These are phyloP conservation scores for Cytospora piceae DNA, from an alignment of 2,329 filamentous ascomycete genomes.

Conservation along the genomic window DNA sequence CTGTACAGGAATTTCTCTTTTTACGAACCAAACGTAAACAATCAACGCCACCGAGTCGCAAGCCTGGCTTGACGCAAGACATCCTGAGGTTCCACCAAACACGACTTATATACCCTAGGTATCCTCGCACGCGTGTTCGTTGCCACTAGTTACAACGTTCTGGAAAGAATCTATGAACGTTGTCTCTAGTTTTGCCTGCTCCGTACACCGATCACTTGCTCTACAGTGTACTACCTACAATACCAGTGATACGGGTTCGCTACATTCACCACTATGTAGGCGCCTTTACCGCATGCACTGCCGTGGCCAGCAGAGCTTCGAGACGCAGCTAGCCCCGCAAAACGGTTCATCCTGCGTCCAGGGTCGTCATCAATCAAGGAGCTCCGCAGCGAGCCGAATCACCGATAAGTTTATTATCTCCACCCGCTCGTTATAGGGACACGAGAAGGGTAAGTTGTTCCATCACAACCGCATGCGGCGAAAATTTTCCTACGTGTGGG, in stretches of 20 bases:
- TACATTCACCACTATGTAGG: constrained; percentile 4
- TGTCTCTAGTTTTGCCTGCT: not conserved
- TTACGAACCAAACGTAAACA: not conserved
- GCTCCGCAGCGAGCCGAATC: constrained; percentile 27
- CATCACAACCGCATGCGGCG: constrained; percentile 22
- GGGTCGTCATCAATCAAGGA: constrained; percentile 27
- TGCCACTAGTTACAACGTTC: not conserved
- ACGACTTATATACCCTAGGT: not conserved
- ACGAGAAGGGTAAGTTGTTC: constrained; percentile 11
- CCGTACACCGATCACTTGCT: not conserved
- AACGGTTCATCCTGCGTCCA: constrained; percentile 27
- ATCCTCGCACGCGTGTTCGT: not conserved
- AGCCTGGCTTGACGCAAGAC: not conserved
- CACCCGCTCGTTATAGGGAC: constrained; percentile 10
- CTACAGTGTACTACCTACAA: not conserved
- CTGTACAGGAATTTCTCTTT: not conserved
- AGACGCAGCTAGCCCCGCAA: constrained; percentile 23
- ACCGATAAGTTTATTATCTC: constrained; percentile 20
- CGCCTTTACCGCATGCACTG: constrained; percentile 26
- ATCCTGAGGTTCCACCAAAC: not conserved
- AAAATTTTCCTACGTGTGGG: constrained; percentile 11
- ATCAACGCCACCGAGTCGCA: not conserved
- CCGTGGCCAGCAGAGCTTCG: constrained; percentile 26
- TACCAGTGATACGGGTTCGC: too few species aligned
- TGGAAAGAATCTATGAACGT: not conserved